phyloP scores from a whole-genome alignment of 305 asterid species.

The Fraxinus platypoda region DNA sequence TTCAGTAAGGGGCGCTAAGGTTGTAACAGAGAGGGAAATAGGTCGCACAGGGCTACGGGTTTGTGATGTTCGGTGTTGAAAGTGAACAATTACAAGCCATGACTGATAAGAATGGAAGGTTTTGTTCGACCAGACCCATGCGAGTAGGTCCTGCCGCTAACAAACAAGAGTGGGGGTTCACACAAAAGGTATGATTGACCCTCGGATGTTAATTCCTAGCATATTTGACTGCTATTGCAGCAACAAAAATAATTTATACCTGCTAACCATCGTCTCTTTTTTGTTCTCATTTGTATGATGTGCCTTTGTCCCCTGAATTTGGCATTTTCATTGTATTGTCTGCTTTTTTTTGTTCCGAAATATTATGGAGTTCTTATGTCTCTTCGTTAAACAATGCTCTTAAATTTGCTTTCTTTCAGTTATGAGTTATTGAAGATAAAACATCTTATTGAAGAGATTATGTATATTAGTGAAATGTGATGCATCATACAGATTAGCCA shows the following conservation, averaged over 20 bases:
- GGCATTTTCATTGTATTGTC: background rate
- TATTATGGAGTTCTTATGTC: background rate
- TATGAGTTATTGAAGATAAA: slow-evolving; percentile 44
- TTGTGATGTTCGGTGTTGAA: slow-evolving; percentile 71
- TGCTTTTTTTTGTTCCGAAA: background rate
- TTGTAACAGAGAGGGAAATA: slow-evolving; percentile 62
- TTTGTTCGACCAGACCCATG: slow-evolving; percentile 78
- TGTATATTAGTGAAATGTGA: background rate
- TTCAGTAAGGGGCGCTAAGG: slow-evolving; percentile 68
- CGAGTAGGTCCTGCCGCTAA: slow-evolving; percentile 78
- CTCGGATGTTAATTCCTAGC: background rate
- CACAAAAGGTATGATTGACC: slow-evolving; percentile 45
- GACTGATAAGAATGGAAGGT: slow-evolving; percentile 74
- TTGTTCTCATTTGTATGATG: background rate
- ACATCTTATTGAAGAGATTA: slow-evolving; percentile 25
- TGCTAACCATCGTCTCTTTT: background rate
- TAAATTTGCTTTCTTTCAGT: background rate
- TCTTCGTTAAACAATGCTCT: background rate
- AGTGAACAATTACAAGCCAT: slow-evolving; percentile 68
- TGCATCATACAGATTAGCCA: too few relatives aligned
- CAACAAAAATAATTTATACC: background rate
- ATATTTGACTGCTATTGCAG: slow-evolving; percentile 11
- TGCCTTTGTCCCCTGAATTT: background rate
- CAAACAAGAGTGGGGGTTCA: slow-evolving; percentile 57
- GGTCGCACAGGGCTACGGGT: slow-evolving; percentile 79